Base-by-base conservation (phyloP, 2,329 filamentous ascomycete genomes). In the Colletotrichum godetiae region DNA sequence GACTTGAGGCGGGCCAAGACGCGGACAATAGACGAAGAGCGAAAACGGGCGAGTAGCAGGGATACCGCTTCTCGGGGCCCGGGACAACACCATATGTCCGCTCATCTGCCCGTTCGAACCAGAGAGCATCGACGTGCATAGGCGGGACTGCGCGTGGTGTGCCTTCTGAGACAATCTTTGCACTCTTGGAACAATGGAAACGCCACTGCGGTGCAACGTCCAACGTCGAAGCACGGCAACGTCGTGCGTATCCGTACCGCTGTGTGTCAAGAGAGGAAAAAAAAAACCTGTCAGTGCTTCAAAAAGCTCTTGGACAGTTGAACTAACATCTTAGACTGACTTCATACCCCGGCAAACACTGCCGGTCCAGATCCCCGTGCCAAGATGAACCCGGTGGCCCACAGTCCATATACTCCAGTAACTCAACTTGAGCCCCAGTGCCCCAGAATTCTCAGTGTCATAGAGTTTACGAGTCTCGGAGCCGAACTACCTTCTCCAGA, bases 401-500 rank as follows among this genome's bases (percentile, higher is more conserved):
- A n/a, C 33, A 27, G 22, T 15, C 35, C 57, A 42, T 19, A 19
- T 13, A 42, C 13, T 42, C 37, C 37, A 42, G 37, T 42, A 42
- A 42, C 12, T 27, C 22, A 37, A 27, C 37, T 19, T 42, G 6
- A 42, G 6, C 15, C 11, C 33, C 22, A 42, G 6, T 11, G 22
- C 33, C 13, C 35, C 22, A 61, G 24, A 35, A 49, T 46, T 6
- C 15, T 12, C 52, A 55, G 24, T n/a, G 37, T 46, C 24, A 49
- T 46, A 37, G 4, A 24, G 58, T 61, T 22, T 52, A 52, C 49
- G n/a, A 27, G 8, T 22, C 58, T 68, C 64, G 65, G 64, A 15
- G 49, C 68, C 68, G 64, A 68, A 31, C 57, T 68, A 35, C 64
- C 68, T 22, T 27, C 15, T 53, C 5, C 4, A 58, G 37, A 35